Percentiles rank a stretch among this genome's conserved stretches.
These are phyloP conservation scores for Penicillium roqueforti DNA, from an alignment of 495 filamentous ascomycete genomes.

Conservation along the genomic window DNA sequence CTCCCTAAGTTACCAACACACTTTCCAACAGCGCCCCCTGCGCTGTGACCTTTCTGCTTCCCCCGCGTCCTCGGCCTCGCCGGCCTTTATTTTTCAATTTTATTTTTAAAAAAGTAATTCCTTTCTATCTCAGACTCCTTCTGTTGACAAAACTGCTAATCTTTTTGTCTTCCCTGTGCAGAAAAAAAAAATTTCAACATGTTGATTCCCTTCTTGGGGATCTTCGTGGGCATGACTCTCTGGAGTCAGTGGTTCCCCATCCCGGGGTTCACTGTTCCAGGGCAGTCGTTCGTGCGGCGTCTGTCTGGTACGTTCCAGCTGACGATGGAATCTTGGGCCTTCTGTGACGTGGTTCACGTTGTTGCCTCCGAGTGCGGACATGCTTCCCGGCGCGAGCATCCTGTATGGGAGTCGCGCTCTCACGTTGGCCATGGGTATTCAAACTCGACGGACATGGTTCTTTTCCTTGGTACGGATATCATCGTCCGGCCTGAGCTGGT, in stretches of 20 bases:
- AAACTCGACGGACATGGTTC: not conserved
- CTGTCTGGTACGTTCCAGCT: slow-evolving; percentile 3
- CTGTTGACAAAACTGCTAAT: not conserved
- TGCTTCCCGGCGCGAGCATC: not conserved
- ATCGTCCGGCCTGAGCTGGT: not conserved
- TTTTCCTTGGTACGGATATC: not conserved
- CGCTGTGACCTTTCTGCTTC: not conserved
- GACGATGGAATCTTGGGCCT: not conserved
- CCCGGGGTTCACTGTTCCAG: slow-evolving; percentile 9
- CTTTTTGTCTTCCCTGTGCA: not conserved
- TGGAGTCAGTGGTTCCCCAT: slow-evolving; percentile 9
- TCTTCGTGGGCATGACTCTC: slow-evolving; percentile 10
- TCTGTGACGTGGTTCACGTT: not conserved
- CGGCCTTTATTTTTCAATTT: not conserved
- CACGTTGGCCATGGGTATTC: not conserved
- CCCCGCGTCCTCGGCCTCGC: not conserved
- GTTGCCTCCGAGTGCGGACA: not conserved
- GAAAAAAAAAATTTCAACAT: slow-evolving; percentile 1
- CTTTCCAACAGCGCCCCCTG: not conserved
- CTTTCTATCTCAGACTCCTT: not conserved
- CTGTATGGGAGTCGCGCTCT: not conserved
- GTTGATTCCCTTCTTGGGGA: slow-evolving; percentile 9
- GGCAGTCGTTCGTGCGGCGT: not conserved
- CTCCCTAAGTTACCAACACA: not conserved
- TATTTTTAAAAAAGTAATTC: not conserved